Percentiles rank a stretch among this genome's conserved stretches.
Conservation (phyloP, 805 yeast genomes). For the Sugiyamaella valdiviana region DNA sequence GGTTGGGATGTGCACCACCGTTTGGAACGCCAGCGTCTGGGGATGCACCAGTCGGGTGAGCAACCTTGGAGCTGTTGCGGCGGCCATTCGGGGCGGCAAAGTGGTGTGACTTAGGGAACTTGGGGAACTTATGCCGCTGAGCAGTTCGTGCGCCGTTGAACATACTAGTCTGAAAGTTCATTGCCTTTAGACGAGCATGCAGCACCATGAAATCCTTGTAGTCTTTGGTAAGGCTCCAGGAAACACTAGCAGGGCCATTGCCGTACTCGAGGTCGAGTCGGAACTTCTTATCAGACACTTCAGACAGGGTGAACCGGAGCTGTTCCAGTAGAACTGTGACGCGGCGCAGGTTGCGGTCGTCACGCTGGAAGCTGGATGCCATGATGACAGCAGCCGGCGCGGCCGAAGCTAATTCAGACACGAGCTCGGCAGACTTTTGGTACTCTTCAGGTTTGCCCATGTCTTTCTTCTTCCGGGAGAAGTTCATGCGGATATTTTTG, state of each 20-base stretch:
- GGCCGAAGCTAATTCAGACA: constrained; percentile 41
- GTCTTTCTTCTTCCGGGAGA: constrained; percentile 11
- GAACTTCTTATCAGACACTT: constrained; percentile 33
- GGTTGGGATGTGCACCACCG: neutral
- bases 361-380: constrained; percentile 67
- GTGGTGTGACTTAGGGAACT: constrained; percentile 10
- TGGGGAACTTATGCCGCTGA: constrained; percentile 37
- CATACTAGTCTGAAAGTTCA: constrained; percentile 38
- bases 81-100: neutral
- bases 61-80: neutral
- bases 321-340: constrained; percentile 78
- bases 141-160: constrained; percentile 21
- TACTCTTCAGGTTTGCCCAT: constrained; percentile 23
- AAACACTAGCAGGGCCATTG: constrained; percentile 66
- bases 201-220: constrained; percentile 65
- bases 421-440: constrained; percentile 32
- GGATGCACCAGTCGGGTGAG: no score
- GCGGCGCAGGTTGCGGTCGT: constrained; percentile 53
- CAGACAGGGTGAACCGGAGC: constrained; percentile 54
- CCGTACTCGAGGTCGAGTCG: constrained; percentile 85
- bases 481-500: constrained; percentile 14
- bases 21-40: neutral
- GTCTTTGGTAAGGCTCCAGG: constrained; percentile 73
- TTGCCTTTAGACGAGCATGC: constrained; percentile 60
- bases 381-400: constrained; percentile 42